A percentile compares a stretch with the other conserved stretches of the same genome.
Evolutionary conservation across 1,284 basidiomycete species (phyloP).

Genomic region (Apiotrichum sp.): DNA sequence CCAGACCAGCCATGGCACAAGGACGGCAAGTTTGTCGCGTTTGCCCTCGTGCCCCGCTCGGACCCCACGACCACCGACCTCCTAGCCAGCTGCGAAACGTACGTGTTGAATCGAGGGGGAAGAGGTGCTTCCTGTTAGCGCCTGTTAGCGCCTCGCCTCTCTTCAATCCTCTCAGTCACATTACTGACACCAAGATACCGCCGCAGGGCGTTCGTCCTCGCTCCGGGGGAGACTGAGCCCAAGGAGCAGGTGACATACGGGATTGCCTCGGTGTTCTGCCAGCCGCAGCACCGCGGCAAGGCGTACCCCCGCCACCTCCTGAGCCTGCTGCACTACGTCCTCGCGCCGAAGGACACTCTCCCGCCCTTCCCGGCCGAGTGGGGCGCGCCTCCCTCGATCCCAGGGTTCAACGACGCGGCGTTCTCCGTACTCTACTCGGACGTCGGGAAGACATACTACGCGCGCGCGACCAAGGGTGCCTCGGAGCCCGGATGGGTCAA

Average conservation of each 20-base stretch:
- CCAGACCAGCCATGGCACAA: slow-evolving; percentile 1
- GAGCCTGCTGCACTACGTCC: slow-evolving; percentile 28
- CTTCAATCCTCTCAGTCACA: not conserved
- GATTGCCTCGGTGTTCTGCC: slow-evolving; percentile 34
- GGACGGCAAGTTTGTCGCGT: slow-evolving; percentile 9
- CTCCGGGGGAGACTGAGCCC: slow-evolving; percentile 11
- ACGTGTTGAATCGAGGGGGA: not conserved
- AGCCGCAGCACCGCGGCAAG: slow-evolving; percentile 24
- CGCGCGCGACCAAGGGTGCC: slow-evolving; percentile 16
- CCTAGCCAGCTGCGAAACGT: slow-evolving; percentile 33
- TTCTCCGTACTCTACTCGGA: slow-evolving; percentile 35
- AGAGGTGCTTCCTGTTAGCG: no score
- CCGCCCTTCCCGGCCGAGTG: slow-evolving; percentile 22
- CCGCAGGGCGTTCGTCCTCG: slow-evolving; percentile 13
- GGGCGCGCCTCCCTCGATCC: slow-evolving; percentile 18
- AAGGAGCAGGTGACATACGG: slow-evolving; percentile 22
- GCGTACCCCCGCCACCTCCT: slow-evolving; percentile 34
- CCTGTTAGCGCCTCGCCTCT: no score
- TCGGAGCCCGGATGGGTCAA: slow-evolving; percentile 8
- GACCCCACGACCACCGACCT: slow-evolving; percentile 21
- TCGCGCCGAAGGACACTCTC: slow-evolving; percentile 11
- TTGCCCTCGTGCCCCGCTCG: slow-evolving; percentile 22
- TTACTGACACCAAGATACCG: slow-evolving; percentile 20
- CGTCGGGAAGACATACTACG: slow-evolving; percentile 32
- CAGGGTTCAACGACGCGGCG: slow-evolving; percentile 3